phyloP scores from a whole-genome alignment of 176 grass and related monocot species.

The Oryza meyeriana region DNA sequence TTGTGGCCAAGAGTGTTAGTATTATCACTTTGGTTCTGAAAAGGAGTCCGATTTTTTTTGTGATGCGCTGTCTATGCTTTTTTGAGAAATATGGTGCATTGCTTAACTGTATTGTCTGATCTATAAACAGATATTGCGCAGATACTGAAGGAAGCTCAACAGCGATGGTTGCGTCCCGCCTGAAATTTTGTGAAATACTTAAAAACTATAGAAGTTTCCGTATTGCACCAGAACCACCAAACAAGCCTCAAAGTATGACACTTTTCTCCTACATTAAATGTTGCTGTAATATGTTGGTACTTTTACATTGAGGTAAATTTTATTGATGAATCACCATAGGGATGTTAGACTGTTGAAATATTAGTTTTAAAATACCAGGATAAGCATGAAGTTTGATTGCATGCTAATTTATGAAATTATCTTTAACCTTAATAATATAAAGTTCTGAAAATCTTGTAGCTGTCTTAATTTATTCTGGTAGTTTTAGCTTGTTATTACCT shows the following conservation, averaged over 20 bases:
- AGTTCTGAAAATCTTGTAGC: conserved; percentile 3
- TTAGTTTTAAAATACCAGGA: not conserved
- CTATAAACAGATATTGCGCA: conserved; percentile 71
- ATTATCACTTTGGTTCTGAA: not conserved
- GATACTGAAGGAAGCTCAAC: conserved; percentile 79
- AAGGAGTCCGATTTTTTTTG: not conserved
- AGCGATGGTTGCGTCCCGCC: conserved; percentile 83
- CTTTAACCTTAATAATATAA: not conserved
- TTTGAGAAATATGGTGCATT: not conserved
- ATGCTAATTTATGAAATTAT: not conserved
- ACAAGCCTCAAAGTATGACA: conserved; percentile 69
- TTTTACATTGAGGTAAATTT: not conserved
- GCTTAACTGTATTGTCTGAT: conserved; percentile 12
- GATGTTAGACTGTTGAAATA: not conserved
- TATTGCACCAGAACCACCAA: conserved; percentile 79
- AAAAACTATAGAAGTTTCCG: conserved; percentile 69
- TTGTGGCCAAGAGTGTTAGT: not conserved
- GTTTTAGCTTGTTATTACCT: not conserved
- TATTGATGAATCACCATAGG: not conserved
- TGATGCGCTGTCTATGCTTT: not conserved
- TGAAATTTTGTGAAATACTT: conserved; percentile 95
- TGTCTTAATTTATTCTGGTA: not conserved
- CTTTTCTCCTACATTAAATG: not conserved
- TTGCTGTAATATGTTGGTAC: not conserved
- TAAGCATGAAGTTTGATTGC: not conserved